phyloP scores from a whole-genome alignment of 768 basidiomycete genomes.

The Tulasnella sp. region DNA sequence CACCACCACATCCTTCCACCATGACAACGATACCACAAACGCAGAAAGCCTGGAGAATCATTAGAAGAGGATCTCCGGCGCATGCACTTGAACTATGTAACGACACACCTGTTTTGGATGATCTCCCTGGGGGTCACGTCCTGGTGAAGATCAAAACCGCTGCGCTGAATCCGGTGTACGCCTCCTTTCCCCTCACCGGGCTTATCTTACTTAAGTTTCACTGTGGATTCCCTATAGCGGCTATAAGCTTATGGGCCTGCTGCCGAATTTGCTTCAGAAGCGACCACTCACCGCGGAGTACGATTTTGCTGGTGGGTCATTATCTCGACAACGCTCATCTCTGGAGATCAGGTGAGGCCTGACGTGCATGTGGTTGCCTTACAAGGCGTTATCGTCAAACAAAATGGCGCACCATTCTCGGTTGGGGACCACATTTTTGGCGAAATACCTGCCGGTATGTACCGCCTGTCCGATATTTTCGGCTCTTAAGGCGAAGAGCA shows the following conservation, averaged over 20 bases:
- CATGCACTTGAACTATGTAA: constrained; percentile 42
- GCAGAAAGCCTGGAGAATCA: constrained; percentile 43
- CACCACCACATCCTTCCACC: background rate
- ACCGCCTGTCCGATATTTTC: background rate
- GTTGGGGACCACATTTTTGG: constrained; percentile 71
- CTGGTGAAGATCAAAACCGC: constrained; percentile 58
- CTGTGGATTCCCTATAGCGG: constrained; percentile 48
- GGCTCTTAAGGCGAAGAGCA: background rate
- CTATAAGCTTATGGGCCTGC: constrained; percentile 57
- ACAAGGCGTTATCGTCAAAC: constrained; percentile 56
- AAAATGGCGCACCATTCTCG: constrained; percentile 56
- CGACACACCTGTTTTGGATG: constrained; percentile 43
- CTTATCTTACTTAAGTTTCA: background rate
- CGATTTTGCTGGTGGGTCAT: constrained; percentile 57
- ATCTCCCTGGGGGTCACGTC: constrained; percentile 50
- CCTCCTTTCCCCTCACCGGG: background rate
- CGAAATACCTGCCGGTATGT: constrained; percentile 49
- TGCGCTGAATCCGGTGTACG: constrained; percentile 70
- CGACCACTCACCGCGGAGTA: constrained; percentile 61
- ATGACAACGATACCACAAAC: constrained; percentile 25
- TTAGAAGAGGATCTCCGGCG: constrained; percentile 42
- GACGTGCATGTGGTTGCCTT: background rate
- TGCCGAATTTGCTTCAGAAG: constrained; percentile 53
- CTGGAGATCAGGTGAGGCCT: constrained; percentile 42
- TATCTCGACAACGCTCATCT: background rate